Conservation (phyloP, 2,329 filamentous ascomycete species). For the Epichloe typhina region DNA sequence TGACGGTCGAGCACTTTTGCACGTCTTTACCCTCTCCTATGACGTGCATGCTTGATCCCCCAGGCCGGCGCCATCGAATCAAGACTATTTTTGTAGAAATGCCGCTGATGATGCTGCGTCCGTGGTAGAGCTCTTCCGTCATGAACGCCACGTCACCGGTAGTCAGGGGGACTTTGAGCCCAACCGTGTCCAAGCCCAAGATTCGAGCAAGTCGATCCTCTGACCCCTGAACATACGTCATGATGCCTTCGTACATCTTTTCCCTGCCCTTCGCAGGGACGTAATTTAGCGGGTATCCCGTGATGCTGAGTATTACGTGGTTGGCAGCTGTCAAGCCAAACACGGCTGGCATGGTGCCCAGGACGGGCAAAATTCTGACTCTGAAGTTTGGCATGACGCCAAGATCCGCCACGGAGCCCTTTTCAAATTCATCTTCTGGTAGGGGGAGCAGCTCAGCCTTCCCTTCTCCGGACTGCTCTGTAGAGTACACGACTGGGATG, state of each 20-base stretch:
- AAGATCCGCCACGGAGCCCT: constrained; percentile 75
- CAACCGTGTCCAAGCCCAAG: constrained; percentile 31
- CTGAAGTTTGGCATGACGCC: constrained; percentile 86
- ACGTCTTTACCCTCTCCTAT: constrained; percentile 54
- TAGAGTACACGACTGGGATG: constrained; percentile 86
- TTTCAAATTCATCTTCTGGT: constrained; percentile 73
- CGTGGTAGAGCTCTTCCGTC: constrained; percentile 77
- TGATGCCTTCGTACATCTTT: constrained; percentile 81
- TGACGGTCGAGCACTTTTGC: constrained; percentile 63
- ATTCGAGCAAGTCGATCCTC: constrained; percentile 61
- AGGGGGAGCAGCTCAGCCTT: constrained; percentile 90
- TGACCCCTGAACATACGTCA: constrained; percentile 59
- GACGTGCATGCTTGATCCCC: constrained; percentile 39
- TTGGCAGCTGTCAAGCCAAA: constrained; percentile 90
- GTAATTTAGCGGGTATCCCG: constrained; percentile 78
- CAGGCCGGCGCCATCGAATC: constrained; percentile 65
- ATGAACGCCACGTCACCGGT: constrained; percentile 75
- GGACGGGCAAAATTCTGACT: constrained; percentile 83
- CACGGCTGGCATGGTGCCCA: constrained; percentile 94
- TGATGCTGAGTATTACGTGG: constrained; percentile 73
- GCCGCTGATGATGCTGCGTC: constrained; percentile 71
- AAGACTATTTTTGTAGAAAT: constrained; percentile 67
- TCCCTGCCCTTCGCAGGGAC: constrained; percentile 68
- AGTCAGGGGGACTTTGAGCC: constrained; percentile 63
- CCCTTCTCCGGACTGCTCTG: constrained; percentile 76